phyloP scores from a whole-genome alignment of 345 rosid species.

The Raphanus sativus region DNA sequence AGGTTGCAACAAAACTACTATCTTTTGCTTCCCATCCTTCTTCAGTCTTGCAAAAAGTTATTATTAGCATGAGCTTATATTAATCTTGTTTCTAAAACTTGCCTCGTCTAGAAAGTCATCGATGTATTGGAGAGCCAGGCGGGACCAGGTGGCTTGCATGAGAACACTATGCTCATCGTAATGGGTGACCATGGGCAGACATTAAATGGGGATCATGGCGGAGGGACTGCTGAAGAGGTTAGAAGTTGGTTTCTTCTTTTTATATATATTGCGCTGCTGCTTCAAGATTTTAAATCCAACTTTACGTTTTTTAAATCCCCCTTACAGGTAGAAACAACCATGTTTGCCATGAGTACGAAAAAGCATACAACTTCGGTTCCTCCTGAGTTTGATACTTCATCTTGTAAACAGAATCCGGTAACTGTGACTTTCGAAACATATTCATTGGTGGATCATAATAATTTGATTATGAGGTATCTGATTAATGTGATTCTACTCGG shows the following conservation, averaged over 20 bases:
- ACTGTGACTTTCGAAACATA: neutral
- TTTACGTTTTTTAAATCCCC: constrained; percentile 26
- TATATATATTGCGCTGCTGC: neutral
- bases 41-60: neutral
- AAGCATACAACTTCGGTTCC: constrained; percentile 55
- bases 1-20: no score
- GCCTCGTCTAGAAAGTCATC: constrained; percentile 59
- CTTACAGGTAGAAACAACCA: constrained; percentile 83
- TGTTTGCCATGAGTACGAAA: constrained; percentile 86
- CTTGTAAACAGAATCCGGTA: constrained; percentile 63
- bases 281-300: constrained; percentile 17
- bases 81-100: constrained; percentile 19
- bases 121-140: constrained; percentile 58
- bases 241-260: constrained; percentile 25
- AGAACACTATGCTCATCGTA: constrained; percentile 79
- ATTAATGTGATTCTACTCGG: constrained; percentile 10
- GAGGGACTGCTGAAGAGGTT: constrained; percentile 95
- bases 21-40: neutral
- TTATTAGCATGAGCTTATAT: neutral
- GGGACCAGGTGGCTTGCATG: constrained; percentile 78
- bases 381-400: constrained; percentile 64
- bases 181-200: constrained; percentile 99
- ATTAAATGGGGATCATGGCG: constrained; percentile 96
- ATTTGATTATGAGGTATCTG: neutral
- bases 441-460: constrained; percentile 5